phyloP scores from a whole-genome alignment of 768 basidiomycete genomes.

The Lenzites betulinus region DNA sequence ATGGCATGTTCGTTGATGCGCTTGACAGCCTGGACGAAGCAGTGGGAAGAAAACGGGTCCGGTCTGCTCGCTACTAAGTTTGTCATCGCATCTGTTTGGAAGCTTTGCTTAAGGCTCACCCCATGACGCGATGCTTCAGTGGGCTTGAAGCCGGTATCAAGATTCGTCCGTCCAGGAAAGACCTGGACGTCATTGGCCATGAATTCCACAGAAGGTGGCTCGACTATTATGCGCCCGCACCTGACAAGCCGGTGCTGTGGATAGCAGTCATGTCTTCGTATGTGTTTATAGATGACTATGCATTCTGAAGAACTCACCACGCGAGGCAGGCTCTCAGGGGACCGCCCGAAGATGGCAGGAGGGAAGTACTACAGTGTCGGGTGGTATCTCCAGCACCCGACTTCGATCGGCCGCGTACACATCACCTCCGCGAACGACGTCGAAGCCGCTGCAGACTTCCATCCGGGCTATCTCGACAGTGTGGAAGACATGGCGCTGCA shows the following conservation, averaged over 20 bases:
- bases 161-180: slow-evolving; percentile 50
- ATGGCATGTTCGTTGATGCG: background rate
- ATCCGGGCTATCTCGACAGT: slow-evolving; percentile 46
- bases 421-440: slow-evolving; percentile 45
- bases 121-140: slow-evolving; percentile 31
- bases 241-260: slow-evolving; percentile 58
- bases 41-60: slow-evolving; percentile 42
- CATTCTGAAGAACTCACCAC: background rate
- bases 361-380: slow-evolving; percentile 32
- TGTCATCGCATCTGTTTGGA: background rate
- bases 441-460: slow-evolving; percentile 46
- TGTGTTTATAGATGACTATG: slow-evolving; percentile 4
- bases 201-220: slow-evolving; percentile 53
- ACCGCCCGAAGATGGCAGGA: slow-evolving; percentile 16
- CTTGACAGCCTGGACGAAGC: slow-evolving; percentile 33
- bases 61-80: slow-evolving; percentile 60
- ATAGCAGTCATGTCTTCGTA: slow-evolving; percentile 46
- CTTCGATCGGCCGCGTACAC: slow-evolving; percentile 49
- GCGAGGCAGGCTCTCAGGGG: slow-evolving; percentile 28
- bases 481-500: slow-evolving; percentile 41
- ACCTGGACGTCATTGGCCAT: slow-evolving; percentile 50
- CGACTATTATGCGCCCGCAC: slow-evolving; percentile 47
- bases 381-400: slow-evolving; percentile 45
- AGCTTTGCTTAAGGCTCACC: background rate
- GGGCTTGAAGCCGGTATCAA: slow-evolving; percentile 58